Evolutionary conservation across 805 yeast genomes (phyloP).

Genomic region (Dipodascus geniculatus): DNA sequence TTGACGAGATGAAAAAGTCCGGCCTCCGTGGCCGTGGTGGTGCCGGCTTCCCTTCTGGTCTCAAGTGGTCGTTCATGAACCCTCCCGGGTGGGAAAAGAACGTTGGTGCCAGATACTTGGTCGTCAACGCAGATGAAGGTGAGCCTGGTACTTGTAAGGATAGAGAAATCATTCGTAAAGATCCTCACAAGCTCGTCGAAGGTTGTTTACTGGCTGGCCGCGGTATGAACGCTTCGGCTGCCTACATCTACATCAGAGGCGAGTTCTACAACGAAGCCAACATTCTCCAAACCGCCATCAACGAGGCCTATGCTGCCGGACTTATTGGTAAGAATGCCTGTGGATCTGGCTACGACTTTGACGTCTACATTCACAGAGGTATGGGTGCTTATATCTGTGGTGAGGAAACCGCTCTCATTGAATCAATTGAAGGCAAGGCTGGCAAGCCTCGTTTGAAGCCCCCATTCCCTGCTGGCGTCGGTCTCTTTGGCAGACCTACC

Average conservation of each 20-base stretch:
- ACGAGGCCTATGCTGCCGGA: conserved; percentile 77
- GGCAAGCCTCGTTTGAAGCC: conserved; percentile 92
- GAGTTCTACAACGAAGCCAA: conserved; percentile 79
- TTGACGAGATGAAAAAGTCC: conserved; percentile 72
- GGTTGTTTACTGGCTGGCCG: conserved; percentile 87
- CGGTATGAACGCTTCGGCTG: conserved; percentile 90
- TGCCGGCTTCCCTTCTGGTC: conserved; percentile 86
- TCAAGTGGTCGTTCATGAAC: conserved; percentile 89
- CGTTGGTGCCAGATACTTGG: conserved; percentile 78
- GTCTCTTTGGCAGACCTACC: conserved; percentile 81
- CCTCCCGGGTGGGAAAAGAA: conserved; percentile 94
- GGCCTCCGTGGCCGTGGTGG: conserved; percentile 91
- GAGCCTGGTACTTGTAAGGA: conserved; percentile 94
- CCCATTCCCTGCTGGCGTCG: conserved; percentile 92
- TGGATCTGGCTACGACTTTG: conserved; percentile 77
- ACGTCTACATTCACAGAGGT: conserved; percentile 78
- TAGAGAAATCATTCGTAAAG: conserved; percentile 82
- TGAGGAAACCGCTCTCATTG: conserved; percentile 84
- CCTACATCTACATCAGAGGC: conserved; percentile 83
- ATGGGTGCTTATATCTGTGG: conserved; percentile 93
- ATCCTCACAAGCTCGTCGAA: conserved; percentile 83
- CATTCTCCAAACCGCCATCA: conserved; percentile 65
- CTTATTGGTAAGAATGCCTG: conserved; percentile 76
- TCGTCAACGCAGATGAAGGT: conserved; percentile 89
- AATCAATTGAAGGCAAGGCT: conserved; percentile 83